Percentiles rank a stretch among this genome's conserved stretches.
Conservation (phyloP, 2,329 filamentous ascomycete species). For the Aspergillus floridensis region DNA sequence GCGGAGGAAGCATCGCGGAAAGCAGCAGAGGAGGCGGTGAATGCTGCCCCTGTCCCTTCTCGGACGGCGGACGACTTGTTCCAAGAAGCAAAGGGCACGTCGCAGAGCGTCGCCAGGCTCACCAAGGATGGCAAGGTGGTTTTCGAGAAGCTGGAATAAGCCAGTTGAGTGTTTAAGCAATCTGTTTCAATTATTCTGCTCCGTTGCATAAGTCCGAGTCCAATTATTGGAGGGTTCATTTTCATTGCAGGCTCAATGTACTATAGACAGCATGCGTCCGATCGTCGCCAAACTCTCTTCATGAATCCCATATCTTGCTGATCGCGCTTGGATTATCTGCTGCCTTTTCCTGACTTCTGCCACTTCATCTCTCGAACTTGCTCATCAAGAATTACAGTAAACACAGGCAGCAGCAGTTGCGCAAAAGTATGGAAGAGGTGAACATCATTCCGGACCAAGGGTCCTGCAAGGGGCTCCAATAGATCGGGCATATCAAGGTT, state of each 20-base stretch:
- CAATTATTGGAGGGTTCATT: constrained; percentile 16
- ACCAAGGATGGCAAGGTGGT: constrained; percentile 63
- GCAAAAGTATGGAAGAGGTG: background rate
- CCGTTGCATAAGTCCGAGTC: constrained; percentile 11
- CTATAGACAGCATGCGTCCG: constrained; percentile 19
- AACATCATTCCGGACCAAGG: background rate
- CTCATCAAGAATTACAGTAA: background rate
- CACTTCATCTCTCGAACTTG: background rate
- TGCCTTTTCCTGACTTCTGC: background rate
- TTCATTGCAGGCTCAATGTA: constrained; percentile 23
- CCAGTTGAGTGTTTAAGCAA: constrained; percentile 20
- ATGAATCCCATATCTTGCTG: constrained; percentile 5
- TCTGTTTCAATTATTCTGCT: background rate
- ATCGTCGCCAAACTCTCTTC: constrained; percentile 9
- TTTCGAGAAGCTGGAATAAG: constrained; percentile 47
- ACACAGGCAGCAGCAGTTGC: background rate
- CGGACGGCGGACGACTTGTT: constrained; percentile 30
- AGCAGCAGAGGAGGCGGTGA: constrained; percentile 23
- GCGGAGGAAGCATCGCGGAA: constrained; percentile 19
- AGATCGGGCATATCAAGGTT: background rate
- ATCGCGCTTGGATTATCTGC: background rate
- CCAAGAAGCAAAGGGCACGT: constrained; percentile 31
- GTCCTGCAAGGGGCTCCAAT: background rate
- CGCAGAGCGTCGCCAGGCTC: constrained; percentile 52
- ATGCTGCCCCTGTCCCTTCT: constrained; percentile 24